Evolutionary conservation across 805 yeast genomes (phyloP), one percentile per base, ranked within the genome.

Genomic region (Wickerhamomyces kurtzmanii): DNA sequence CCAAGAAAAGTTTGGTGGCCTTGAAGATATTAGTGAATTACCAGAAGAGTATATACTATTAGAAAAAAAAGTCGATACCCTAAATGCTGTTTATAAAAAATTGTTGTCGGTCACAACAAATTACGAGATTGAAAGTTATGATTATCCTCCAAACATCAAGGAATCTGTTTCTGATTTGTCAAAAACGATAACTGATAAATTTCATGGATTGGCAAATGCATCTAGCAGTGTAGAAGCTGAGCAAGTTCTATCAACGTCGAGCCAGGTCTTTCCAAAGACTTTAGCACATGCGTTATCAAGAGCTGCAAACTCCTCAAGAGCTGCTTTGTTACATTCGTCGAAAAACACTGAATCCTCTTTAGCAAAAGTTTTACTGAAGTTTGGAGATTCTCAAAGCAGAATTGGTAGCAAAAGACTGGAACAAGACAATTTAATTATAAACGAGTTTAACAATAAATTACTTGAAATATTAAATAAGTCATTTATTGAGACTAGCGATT

Each of bases 141-240:
- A 82, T 49, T 81, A 79, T 43, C 94, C 94, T 15, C 89, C 91
- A 30, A 78, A 78, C 49, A 53, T 81, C 37, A 66, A 68, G 36
- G 89, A 82, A 40, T 71, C 81, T 24, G 60, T 73, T 15, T 58
- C 59, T 26, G 77, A 79, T 40, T 72, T 78, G 45, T 71, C 78
- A 20, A 68, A 71, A 40, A 54, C 73, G 5, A 49, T 76, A 26
- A 61, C 65, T 23, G 69, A 57, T 43, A 75, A 72, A 48, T 67
- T 75, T 37, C 60, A 59, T 28, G 77, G 74, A 29, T 63, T 76
- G 42, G 70, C 74, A 34, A 70, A 62, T 42, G 83, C 79, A n/a
- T 57, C 71, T 4, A 65, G 75, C 15, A 76, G 82, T 1, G 73
- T 70, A 38, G 85, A 76, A 38, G 74, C 76, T 36, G 84, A 76